phyloP scores from a whole-genome alignment of 305 asterid genomes.

The Fraxinus greggii region DNA sequence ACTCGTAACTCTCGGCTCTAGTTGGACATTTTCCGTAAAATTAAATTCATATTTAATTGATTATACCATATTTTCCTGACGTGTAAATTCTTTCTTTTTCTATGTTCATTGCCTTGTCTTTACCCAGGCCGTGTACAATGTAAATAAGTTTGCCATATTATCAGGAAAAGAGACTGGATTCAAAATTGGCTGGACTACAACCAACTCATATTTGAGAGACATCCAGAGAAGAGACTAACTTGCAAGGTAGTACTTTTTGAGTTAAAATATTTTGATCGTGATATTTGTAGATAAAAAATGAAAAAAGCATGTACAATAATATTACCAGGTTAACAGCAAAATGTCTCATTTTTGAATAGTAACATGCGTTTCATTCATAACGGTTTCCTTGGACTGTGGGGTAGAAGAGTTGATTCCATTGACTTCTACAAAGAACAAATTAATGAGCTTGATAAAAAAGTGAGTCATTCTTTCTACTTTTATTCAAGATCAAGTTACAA shows the following conservation, averaged over 20 bases:
- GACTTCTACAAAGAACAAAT: constrained; percentile 70
- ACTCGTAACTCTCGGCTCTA: neutral
- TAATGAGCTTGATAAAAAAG: constrained; percentile 58
- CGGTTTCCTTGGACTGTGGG: constrained; percentile 84
- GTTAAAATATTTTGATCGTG: too few species aligned
- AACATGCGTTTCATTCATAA: constrained; percentile 41
- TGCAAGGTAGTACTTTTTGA: too few species aligned
- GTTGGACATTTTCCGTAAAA: neutral
- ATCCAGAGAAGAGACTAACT: constrained; percentile 45
- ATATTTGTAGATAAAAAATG: neutral
- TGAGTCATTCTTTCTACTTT: constrained; percentile 30
- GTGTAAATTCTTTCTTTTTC: neutral
- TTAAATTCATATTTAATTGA: neutral
- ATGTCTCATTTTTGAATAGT: neutral
- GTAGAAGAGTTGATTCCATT: constrained; percentile 69
- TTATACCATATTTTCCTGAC: neutral
- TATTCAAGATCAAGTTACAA: constrained; percentile 5
- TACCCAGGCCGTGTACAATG: constrained; percentile 72
- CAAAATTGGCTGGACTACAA: constrained; percentile 90
- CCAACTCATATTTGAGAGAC: constrained; percentile 79
- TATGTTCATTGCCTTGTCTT: constrained; percentile 16
- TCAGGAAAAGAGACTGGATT: constrained; percentile 61
- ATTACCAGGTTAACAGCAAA: neutral
- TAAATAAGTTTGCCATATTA: constrained; percentile 78
- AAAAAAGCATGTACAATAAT: neutral